Evolutionary conservation across 176 grass and related monocot genomes (phyloP), one percentile per base, ranked within the genome.

Genomic region (Triticum monococcum): DNA sequence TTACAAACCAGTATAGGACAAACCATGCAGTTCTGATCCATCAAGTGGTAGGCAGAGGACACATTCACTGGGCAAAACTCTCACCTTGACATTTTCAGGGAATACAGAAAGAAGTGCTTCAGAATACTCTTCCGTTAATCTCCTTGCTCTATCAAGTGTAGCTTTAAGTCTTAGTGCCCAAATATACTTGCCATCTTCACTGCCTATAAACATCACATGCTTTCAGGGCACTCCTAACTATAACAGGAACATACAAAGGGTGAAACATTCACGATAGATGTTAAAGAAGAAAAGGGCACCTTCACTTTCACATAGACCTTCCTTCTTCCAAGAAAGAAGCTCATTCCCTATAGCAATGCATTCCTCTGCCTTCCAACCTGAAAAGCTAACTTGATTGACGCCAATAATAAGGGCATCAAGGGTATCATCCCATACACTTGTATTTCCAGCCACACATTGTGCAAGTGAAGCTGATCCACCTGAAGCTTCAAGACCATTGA

Each of bases 81-180:
- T 70, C 81, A 98, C 96, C 96, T 91, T 83, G 25, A 98, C 96
- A 89, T 91, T 95, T 52, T 94, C 88, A 79, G 96, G 96, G 69
- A 98, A 98, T 88, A 94, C 90, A 83, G 94, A 87, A 82, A 98
- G 91, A 81, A 98, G 88, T 75, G 84, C 88, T 80, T 98, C 93
- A 91, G 96, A 98, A 77, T 94, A 98, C 72, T 94, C 96, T 92
- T 95, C 93, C 3, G 93, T 98, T 74, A 98, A 90, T 79, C 96
- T 92, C 80, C 96, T 89, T 80, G 91, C 78, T 92, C 96, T 95
- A 76, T 98, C 96, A 85, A 98, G 81, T 74, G 96, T 94, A 40
- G 93, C 91, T 87, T 98, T 98, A 76, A 98, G 93, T 86, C 96
- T 94, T 38, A 95, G 79, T 76, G 88, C 81, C 96, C 96, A 98